A percentile compares a stretch with the other conserved stretches of the same genome.
phyloP scores from a whole-genome alignment of 257 asterid species.

The Solanum phureja region DNA sequence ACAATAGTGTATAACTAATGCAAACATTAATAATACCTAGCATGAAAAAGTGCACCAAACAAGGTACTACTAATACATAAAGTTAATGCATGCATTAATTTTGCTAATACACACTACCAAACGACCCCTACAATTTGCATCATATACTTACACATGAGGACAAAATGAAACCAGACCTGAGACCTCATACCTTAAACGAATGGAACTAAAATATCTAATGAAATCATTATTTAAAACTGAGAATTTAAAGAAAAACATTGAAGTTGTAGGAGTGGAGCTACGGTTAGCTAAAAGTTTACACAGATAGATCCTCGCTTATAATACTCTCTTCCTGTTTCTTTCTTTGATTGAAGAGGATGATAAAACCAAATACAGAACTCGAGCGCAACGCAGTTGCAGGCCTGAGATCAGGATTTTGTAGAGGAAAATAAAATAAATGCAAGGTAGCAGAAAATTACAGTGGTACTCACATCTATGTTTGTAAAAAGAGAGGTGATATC shows the following conservation, averaged over 20 bases:
- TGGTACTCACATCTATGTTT: neutral
- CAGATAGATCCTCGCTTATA: neutral
- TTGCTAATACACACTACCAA: no score
- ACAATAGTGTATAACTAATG: no score
- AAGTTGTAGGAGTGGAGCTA: neutral
- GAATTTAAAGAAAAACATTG: neutral
- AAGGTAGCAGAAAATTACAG: neutral
- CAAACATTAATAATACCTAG: no score
- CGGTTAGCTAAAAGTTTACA: neutral
- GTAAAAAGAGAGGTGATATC: neutral
- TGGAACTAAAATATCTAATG: neutral
- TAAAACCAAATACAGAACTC: neutral
- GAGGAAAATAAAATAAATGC: neutral
- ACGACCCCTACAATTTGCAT: no score
- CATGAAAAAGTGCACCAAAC: no score
- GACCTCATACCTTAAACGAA: neutral
- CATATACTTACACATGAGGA: neutral
- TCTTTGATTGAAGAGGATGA: neutral
- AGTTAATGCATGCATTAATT: no score
- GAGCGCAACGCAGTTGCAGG: neutral
- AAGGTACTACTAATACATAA: no score
- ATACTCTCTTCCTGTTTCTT: neutral
- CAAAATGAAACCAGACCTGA: neutral
- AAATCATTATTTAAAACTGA: neutral
- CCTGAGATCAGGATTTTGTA: neutral